Conservation (phyloP, 2,329 filamentous ascomycete genomes). For the Colletotrichum sp. region DNA sequence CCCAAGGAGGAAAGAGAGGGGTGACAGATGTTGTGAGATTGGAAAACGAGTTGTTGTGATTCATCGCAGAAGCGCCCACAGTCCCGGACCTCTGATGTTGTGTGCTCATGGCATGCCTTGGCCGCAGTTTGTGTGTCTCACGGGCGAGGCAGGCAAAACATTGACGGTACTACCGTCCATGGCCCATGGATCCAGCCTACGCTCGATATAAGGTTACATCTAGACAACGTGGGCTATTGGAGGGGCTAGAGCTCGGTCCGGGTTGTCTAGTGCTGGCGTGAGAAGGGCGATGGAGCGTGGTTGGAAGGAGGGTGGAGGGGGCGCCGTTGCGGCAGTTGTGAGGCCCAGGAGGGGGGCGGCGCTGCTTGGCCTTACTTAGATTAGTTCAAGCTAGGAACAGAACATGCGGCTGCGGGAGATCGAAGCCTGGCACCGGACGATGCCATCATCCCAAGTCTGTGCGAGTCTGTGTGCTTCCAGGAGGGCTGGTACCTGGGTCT, state of each 20-base stretch:
- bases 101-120: conserved; percentile 3
- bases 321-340: conserved; percentile 1
- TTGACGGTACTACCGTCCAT: neutral
- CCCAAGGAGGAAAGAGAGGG: neutral
- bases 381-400: neutral
- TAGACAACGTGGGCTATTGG: conserved; percentile 1
- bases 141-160: neutral
- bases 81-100: conserved; percentile 3
- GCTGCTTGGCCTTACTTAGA: neutral
- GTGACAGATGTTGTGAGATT: neutral
- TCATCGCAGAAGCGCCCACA: neutral
- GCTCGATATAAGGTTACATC: conserved; percentile 2
- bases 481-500: neutral
- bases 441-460: neutral
- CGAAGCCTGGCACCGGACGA: neutral
- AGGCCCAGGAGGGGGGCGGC: neutral
- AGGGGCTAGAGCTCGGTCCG: neutral
- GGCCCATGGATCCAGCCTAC: neutral
- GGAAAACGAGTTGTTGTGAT: neutral
- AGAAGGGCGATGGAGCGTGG: neutral
- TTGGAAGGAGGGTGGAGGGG: neutral
- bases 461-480: neutral
- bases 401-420: conserved; percentile 6
- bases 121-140: conserved; percentile 11
- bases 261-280: neutral